Evolutionary conservation across 2,329 filamentous ascomycete genomes (phyloP).

Genomic region (Fusarium dlaminii): DNA sequence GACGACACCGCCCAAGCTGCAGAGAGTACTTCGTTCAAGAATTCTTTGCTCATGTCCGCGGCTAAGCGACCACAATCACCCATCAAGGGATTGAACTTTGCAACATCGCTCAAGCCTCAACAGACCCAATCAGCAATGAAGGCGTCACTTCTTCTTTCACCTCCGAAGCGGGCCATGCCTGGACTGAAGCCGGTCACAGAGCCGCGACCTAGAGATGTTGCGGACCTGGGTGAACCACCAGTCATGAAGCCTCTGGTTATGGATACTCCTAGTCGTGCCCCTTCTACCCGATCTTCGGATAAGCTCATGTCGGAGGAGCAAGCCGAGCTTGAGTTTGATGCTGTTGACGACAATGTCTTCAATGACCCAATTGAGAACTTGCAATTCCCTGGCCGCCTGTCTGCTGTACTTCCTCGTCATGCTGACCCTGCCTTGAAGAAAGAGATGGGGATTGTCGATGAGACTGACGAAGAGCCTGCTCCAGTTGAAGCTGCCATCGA

Average conservation of each 20-base stretch:
- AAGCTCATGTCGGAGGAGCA: slow-evolving; percentile 51
- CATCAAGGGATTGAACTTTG: slow-evolving; percentile 50
- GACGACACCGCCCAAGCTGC: slow-evolving; percentile 15
- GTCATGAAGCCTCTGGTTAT: slow-evolving; percentile 51
- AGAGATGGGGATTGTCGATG: slow-evolving; percentile 46
- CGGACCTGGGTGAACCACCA: slow-evolving; percentile 43
- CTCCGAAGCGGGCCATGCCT: slow-evolving; percentile 57
- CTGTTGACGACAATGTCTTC: slow-evolving; percentile 45
- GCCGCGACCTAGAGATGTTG: slow-evolving; percentile 31
- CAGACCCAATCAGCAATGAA: slow-evolving; percentile 53
- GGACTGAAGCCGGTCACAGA: slow-evolving; percentile 48
- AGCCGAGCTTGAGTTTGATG: slow-evolving; percentile 32
- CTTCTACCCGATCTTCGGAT: slow-evolving; percentile 45
- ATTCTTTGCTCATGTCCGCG: slow-evolving; percentile 59
- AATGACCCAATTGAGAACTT: slow-evolving; percentile 49
- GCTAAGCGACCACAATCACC: slow-evolving; percentile 61
- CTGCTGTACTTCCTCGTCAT: slow-evolving; percentile 55
- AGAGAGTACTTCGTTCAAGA: slow-evolving; percentile 50
- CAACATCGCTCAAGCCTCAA: slow-evolving; percentile 40
- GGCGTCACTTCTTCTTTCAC: slow-evolving; percentile 60
- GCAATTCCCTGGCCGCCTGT: slow-evolving; percentile 57
- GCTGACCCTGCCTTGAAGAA: slow-evolving; percentile 52
- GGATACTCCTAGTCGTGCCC: slow-evolving; percentile 43
- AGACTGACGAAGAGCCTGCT: slow-evolving; percentile 24
- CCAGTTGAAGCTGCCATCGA: background rate